A percentile compares a stretch with the other conserved stretches of the same genome.
Evolutionary conservation across 345 rosid genomes (phyloP).

Genomic region (Salix arbutifolia): DNA sequence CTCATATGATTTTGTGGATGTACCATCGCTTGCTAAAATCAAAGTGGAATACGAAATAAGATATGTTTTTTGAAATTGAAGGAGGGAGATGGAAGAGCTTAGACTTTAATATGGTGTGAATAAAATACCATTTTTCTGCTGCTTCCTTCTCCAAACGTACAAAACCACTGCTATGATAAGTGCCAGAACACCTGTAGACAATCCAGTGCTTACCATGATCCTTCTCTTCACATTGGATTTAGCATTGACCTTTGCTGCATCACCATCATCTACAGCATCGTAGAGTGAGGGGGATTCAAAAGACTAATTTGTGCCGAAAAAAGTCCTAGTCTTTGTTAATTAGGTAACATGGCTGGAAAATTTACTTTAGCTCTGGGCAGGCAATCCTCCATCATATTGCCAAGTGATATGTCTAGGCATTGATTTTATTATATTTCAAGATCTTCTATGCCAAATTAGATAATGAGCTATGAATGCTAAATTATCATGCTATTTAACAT

Average conservation of each 20-base stretch:
- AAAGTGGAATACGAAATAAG: too few relatives aligned
- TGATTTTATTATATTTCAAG: not conserved
- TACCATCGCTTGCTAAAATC: too few relatives aligned
- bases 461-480: not conserved
- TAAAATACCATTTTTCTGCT: not conserved
- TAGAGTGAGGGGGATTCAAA: not conserved
- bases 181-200: not conserved
- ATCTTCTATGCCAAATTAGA: not conserved
- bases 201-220: not conserved
- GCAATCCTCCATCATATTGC: not conserved
- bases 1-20: too few relatives aligned
- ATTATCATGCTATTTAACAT: not conserved
- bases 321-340: too few relatives aligned
- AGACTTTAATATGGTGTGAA: too few relatives aligned
- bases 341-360: not conserved
- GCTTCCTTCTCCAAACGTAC: not conserved
- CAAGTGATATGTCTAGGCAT: not conserved
- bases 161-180: not conserved
- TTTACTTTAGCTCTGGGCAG: not conserved
- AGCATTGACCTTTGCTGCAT: not conserved
- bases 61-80: not conserved
- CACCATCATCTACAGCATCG: not conserved
- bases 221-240: not conserved
- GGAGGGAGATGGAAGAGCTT: too few relatives aligned
- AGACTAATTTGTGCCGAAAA: too few relatives aligned